Conservation (phyloP, 2,329 filamentous ascomycete species). For the Colletotrichum melonis region DNA sequence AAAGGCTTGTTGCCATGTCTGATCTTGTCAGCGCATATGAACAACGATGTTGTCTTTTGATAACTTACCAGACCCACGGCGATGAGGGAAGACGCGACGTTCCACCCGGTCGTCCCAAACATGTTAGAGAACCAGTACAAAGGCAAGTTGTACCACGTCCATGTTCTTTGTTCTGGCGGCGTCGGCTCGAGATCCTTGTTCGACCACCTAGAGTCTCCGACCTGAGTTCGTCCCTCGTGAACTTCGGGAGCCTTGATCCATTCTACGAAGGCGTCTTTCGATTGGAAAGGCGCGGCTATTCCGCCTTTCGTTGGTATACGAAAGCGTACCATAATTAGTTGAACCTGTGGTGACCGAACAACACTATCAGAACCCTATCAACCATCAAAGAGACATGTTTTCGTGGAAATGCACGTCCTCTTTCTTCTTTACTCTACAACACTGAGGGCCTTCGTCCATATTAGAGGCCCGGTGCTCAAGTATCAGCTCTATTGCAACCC, state of each 20-base stretch:
- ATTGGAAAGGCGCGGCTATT: constrained; percentile 40
- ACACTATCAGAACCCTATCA: not conserved
- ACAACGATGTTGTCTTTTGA: not conserved
- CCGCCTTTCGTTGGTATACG: constrained; percentile 24
- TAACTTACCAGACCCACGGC: constrained; percentile 40
- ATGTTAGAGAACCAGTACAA: constrained; percentile 44
- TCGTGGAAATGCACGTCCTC: no score
- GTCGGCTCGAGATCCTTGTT: constrained; percentile 46
- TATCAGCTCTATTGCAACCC: not conserved
- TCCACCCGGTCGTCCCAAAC: constrained; percentile 44
- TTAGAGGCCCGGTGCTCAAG: not conserved
- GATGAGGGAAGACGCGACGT: constrained; percentile 42
- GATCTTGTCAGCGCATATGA: not conserved
- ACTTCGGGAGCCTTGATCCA: constrained; percentile 39
- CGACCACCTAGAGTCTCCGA: constrained; percentile 43
- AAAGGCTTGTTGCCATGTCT: constrained; percentile 44
- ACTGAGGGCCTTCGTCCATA: not conserved
- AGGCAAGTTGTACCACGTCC: constrained; percentile 44
- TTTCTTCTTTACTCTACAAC: no score
- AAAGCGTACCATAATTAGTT: constrained; percentile 15
- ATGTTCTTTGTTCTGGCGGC: constrained; percentile 41
- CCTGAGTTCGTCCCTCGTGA: constrained; percentile 31
- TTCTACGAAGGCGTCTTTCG: constrained; percentile 38
- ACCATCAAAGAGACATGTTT: not conserved
- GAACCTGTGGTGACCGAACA: not conserved